phyloP scores from a whole-genome alignment of 371 early-diverging fungal species.

The Rhizomucor miehei region DNA sequence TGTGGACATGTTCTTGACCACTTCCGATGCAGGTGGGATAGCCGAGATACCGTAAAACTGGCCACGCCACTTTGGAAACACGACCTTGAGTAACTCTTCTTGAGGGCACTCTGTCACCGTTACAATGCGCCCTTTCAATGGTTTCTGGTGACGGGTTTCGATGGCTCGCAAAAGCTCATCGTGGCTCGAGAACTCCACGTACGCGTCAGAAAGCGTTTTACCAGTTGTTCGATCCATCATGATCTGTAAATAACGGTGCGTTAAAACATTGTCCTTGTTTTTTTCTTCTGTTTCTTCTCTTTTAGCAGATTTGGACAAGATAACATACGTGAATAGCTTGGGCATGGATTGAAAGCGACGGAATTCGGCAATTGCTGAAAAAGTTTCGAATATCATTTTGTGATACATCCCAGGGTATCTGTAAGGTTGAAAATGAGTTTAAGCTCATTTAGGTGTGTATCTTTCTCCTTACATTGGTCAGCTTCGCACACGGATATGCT shows the following conservation, averaged over 20 bases:
- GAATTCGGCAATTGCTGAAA: slow-evolving; percentile 36
- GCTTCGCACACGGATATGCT: slow-evolving; percentile 36
- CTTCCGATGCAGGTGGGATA: slow-evolving; percentile 30
- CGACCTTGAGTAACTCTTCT: slow-evolving; percentile 59
- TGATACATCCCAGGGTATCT: slow-evolving; percentile 61
- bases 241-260: slow-evolving; percentile 19
- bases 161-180: slow-evolving; percentile 45
- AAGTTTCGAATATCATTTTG: slow-evolving; percentile 52
- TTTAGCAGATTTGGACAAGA: slow-evolving; percentile 1
- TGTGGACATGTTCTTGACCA: slow-evolving; percentile 42
- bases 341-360: slow-evolving; percentile 32
- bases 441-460: no score
- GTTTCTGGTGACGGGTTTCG: slow-evolving; percentile 49
- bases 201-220: slow-evolving; percentile 65
- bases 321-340: slow-evolving; percentile 52
- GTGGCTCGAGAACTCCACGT: slow-evolving; percentile 56
- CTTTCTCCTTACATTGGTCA: slow-evolving; percentile 35
- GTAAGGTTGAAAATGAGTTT: no score
- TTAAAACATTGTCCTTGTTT: no score
- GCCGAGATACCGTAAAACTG: slow-evolving; percentile 48
- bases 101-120: slow-evolving; percentile 59
- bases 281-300: no score
- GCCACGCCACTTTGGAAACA: slow-evolving; percentile 72
- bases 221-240: slow-evolving; percentile 64
- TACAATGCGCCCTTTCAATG: slow-evolving; percentile 66